Conservation (phyloP, 2,329 filamentous ascomycete species). For the Nothopassalora personata region DNA sequence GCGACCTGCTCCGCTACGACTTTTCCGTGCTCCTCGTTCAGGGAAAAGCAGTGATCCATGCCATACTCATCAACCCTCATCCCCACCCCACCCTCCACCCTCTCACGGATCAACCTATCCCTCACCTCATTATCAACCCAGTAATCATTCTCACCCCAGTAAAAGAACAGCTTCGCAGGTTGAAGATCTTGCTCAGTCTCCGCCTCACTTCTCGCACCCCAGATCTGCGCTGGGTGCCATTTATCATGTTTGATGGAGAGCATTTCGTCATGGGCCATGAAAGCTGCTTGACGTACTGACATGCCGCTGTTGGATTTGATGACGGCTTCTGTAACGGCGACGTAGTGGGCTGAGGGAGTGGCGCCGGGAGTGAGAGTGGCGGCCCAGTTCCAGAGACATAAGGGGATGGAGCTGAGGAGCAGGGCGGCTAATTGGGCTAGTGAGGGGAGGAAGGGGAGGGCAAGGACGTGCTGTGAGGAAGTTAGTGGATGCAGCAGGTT, state of each 20-base stretch:
- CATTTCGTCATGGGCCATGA: conserved; percentile 57
- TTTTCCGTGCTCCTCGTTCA: conserved; percentile 38
- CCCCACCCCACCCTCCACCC: conserved; percentile 35
- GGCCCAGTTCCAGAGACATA: conserved; percentile 13
- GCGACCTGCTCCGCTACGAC: conserved; percentile 3
- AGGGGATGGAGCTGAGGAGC: conserved; percentile 41
- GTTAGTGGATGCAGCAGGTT: background rate
- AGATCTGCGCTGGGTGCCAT: conserved; percentile 58
- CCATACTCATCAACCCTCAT: conserved; percentile 53
- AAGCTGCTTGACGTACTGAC: conserved; percentile 45
- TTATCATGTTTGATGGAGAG: conserved; percentile 50
- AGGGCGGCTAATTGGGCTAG: conserved; percentile 40
- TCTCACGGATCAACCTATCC: conserved; percentile 48
- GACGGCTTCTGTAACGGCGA: conserved; percentile 47
- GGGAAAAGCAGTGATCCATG: conserved; percentile 56
- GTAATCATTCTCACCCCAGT: conserved; percentile 56
- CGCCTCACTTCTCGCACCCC: conserved; percentile 41
- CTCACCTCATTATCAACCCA: conserved; percentile 57
- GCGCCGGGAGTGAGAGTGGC: conserved; percentile 6
- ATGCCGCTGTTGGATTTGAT: conserved; percentile 47
- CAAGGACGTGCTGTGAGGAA: conserved; percentile 7
- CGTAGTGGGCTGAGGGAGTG: conserved; percentile 29
- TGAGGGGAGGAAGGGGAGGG: conserved; percentile 35
- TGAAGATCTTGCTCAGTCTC: background rate
- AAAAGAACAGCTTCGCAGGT: conserved; percentile 46